Evolutionary conservation across 495 filamentous ascomycete species (phyloP).

Genomic region (Achaetomiella virescens): DNA sequence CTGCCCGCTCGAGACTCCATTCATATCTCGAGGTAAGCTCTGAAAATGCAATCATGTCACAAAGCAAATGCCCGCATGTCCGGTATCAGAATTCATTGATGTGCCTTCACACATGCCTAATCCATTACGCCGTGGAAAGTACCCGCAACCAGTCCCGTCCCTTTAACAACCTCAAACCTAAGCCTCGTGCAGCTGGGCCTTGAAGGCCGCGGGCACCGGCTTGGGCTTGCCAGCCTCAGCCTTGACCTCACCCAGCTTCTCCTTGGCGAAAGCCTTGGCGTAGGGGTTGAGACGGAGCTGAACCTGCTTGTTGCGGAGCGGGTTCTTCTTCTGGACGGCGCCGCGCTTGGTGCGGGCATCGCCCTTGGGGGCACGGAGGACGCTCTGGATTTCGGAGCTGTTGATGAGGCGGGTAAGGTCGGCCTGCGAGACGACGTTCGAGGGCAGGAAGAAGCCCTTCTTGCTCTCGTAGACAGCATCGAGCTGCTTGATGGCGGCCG

Average conservation of each 20-base stretch:
- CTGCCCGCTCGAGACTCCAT: constrained; percentile 3
- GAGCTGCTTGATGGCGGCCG: constrained; percentile 89
- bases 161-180: constrained; percentile 20
- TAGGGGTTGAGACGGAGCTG: constrained; percentile 97
- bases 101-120: constrained; percentile 31
- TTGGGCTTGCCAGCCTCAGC: constrained; percentile 33
- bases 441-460: constrained; percentile 96
- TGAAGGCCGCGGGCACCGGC: constrained; percentile 32
- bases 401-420: constrained; percentile 97
- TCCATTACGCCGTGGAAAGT: constrained; percentile 34
- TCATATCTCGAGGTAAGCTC: constrained; percentile 5
- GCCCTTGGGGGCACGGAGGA: constrained; percentile 82
- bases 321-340: constrained; percentile 98
- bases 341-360: constrained; percentile 83
- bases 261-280: constrained; percentile 75
- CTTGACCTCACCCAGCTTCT: constrained; percentile 44
- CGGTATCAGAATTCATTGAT: constrained; percentile 36
- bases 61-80: constrained; percentile 14
- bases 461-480: constrained; percentile 96
- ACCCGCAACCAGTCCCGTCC: constrained; percentile 26
- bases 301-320: constrained; percentile 94
- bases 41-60: constrained; percentile 13
- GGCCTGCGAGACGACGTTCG: constrained; percentile 79
- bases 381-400: constrained; percentile 94
- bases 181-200: constrained; percentile 35